phyloP scores from a whole-genome alignment of 257 asterid genomes.

The Cordia subcordata region DNA sequence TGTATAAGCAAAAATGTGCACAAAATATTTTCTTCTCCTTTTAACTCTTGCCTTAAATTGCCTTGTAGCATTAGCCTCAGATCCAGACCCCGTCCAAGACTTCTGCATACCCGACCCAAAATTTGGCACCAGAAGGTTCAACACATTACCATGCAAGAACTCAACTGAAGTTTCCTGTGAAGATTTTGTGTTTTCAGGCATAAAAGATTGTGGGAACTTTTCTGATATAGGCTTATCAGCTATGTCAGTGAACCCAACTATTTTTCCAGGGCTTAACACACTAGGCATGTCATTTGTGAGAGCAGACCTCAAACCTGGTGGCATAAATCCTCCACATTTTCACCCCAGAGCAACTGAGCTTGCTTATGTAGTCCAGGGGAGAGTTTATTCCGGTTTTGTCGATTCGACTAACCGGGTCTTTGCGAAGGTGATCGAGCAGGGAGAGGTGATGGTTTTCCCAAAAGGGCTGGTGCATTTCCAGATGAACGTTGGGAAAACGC shows the following conservation, averaged over 20 bases:
- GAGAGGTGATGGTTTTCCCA: constrained; percentile 61
- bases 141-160: constrained; percentile 33
- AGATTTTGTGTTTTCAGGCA: constrained; percentile 44
- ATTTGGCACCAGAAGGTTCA: background rate
- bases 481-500: constrained; percentile 48
- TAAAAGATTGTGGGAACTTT: constrained; percentile 42
- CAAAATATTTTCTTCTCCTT: constrained; percentile 8
- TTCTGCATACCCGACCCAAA: constrained; percentile 44
- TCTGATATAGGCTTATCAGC: constrained; percentile 36
- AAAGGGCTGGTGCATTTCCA: constrained; percentile 58
- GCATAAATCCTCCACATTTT: constrained; percentile 54
- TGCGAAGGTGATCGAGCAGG: constrained; percentile 44
- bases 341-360: constrained; percentile 58
- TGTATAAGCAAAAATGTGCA: constrained; percentile 17
- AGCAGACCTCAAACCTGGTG: constrained; percentile 44
- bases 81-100: constrained; percentile 53
- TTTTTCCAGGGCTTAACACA: constrained; percentile 54
- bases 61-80: constrained; percentile 27
- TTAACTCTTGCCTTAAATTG: constrained; percentile 6
- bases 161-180: constrained; percentile 30
- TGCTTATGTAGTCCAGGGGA: constrained; percentile 40
- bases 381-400: constrained; percentile 48
- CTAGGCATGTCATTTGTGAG: constrained; percentile 56
- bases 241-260: constrained; percentile 24
- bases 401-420: constrained; percentile 43